Conservation (phyloP, 331 rosid genomes). For the Erythrophleum ivorense region DNA sequence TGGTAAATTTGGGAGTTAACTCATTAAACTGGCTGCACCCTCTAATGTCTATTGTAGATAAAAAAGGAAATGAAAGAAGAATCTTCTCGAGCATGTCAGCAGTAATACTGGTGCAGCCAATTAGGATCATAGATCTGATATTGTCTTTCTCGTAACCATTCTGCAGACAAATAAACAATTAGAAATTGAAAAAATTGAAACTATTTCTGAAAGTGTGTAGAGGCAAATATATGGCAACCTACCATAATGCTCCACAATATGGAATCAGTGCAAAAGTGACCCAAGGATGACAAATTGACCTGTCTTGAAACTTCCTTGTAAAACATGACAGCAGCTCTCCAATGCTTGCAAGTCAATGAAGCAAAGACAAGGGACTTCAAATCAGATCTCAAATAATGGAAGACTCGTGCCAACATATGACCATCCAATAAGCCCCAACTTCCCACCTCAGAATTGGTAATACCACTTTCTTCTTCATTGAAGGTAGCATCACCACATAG, state of each 20-base stretch:
- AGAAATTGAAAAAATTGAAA: slow-evolving; percentile 23
- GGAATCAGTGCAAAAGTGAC: slow-evolving; percentile 78
- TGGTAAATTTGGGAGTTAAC: slow-evolving; percentile 63
- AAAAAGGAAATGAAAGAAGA: slow-evolving; percentile 71
- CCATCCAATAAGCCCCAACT: slow-evolving; percentile 86
- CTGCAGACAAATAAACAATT: slow-evolving; percentile 69
- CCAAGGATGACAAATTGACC: slow-evolving; percentile 78
- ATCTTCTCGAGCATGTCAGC: slow-evolving; percentile 79
- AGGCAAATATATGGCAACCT: slow-evolving; percentile 45
- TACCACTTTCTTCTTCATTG: slow-evolving; percentile 47
- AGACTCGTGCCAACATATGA: slow-evolving; percentile 70
- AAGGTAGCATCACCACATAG: slow-evolving; percentile 70
- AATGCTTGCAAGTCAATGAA: slow-evolving; percentile 86
- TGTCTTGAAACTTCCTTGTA: slow-evolving; percentile 78
- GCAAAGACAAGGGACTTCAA: slow-evolving; percentile 76
- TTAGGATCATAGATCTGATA: slow-evolving; percentile 73
- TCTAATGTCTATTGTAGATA: slow-evolving; percentile 79
- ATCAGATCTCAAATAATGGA: slow-evolving; percentile 83
- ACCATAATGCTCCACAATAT: slow-evolving; percentile 77
- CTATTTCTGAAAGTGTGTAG: slow-evolving; percentile 26
- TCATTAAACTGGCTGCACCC: slow-evolving; percentile 89
- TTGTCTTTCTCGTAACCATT: slow-evolving; percentile 68
- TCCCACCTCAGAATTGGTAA: slow-evolving; percentile 53
- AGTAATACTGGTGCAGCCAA: slow-evolving; percentile 79
- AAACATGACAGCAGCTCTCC: slow-evolving; percentile 79